A percentile compares a stretch with the other conserved stretches of the same genome.
Evolutionary conservation across 441 rosid species (phyloP).

Genomic region (Flueggea neowawraea): DNA sequence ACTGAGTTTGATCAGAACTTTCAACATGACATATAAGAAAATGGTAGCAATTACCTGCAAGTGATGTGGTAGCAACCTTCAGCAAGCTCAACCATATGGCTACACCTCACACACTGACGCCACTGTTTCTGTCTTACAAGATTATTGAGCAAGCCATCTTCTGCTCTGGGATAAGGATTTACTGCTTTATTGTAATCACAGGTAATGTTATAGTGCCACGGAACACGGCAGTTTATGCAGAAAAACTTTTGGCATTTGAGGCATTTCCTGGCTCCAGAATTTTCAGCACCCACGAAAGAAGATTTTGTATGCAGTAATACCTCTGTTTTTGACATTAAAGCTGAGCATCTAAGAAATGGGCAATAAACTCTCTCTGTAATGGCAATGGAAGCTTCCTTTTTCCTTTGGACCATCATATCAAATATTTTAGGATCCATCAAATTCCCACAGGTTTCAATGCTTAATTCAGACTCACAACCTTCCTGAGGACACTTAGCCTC

Average conservation of each 20-base stretch:
- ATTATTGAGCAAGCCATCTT: slow-evolving; percentile 48
- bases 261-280: slow-evolving; percentile 57
- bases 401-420: slow-evolving; percentile 44
- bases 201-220: slow-evolving; percentile 54
- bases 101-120: slow-evolving; percentile 70
- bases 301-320: slow-evolving; percentile 29
- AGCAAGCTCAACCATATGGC: slow-evolving; percentile 65
- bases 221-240: slow-evolving; percentile 76
- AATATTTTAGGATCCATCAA: slow-evolving; percentile 59
- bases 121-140: slow-evolving; percentile 52
- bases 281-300: slow-evolving; percentile 24
- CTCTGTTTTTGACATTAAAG: slow-evolving; percentile 70
- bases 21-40: not conserved
- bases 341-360: slow-evolving; percentile 75
- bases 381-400: slow-evolving; percentile 66
- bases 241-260: slow-evolving; percentile 51
- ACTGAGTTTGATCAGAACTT: too few species aligned
- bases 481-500: slow-evolving; percentile 66
- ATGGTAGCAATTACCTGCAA: slow-evolving; percentile 49
- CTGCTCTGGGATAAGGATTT: slow-evolving; percentile 39
- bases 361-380: slow-evolving; percentile 70
- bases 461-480: slow-evolving; percentile 55
- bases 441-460: slow-evolving; percentile 44
- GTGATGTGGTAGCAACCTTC: slow-evolving; percentile 79
- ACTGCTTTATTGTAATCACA: slow-evolving; percentile 32